Conservation (phyloP, 2,329 filamentous ascomycete species). For the Pezicula rhizophila region DNA sequence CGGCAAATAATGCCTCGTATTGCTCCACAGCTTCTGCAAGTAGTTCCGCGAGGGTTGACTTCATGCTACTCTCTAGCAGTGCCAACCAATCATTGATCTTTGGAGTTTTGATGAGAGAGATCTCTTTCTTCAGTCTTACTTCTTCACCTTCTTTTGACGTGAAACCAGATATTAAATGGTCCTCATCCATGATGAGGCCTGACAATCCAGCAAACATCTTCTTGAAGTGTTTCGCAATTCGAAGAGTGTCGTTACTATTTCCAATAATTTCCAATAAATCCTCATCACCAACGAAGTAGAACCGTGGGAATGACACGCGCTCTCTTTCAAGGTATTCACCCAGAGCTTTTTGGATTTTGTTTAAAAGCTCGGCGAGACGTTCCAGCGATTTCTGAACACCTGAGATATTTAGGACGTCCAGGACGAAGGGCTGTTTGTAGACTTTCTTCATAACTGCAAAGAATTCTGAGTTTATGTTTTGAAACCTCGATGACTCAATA, state of each 20-base stretch:
- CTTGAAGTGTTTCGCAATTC: slow-evolving; percentile 97
- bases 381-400: slow-evolving; percentile 95
- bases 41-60: slow-evolving; percentile 83
- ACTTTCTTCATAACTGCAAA: slow-evolving; percentile 99
- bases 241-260: slow-evolving; percentile 94
- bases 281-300: slow-evolving; percentile 99
- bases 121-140: slow-evolving; percentile 80
- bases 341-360: slow-evolving; percentile 98
- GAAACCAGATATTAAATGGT: slow-evolving; percentile 82
- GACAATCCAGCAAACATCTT: slow-evolving; percentile 99
- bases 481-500: slow-evolving; percentile 92
- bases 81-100: slow-evolving; percentile 99
- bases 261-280: slow-evolving; percentile 98
- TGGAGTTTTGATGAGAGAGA: slow-evolving; percentile 87
- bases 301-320: slow-evolving; percentile 92
- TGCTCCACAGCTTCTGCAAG: slow-evolving; percentile 79
- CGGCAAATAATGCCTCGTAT: slow-evolving; percentile 73
- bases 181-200: slow-evolving; percentile 85
- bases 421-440: slow-evolving; percentile 88
- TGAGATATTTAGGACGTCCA: slow-evolving; percentile 92
- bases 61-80: slow-evolving; percentile 88
- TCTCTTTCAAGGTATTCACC: slow-evolving; percentile 98
- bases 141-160: slow-evolving; percentile 93
- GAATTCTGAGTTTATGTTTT: slow-evolving; percentile 99
- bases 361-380: slow-evolving; percentile 88